Evolutionary conservation across 108 stramenopile species (phyloP).

Genomic region (Pseudonitzschia delicatissima): DNA sequence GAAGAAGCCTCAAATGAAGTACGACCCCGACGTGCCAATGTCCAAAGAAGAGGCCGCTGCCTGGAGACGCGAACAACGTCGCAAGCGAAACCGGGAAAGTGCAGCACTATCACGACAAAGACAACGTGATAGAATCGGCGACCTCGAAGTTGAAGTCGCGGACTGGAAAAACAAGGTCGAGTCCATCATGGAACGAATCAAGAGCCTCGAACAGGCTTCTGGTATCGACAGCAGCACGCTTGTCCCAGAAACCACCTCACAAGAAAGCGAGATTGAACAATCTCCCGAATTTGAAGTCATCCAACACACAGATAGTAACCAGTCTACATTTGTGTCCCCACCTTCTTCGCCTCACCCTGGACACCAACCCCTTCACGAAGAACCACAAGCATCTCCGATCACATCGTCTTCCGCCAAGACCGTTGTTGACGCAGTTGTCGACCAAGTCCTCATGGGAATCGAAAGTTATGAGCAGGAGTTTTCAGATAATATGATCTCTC

Average conservation of each 20-base stretch:
- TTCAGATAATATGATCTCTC: slow-evolving; percentile 83
- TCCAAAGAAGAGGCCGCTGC: slow-evolving; percentile 69
- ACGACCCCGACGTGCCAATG: slow-evolving; percentile 84
- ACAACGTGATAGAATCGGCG: slow-evolving; percentile 76
- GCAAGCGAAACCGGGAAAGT: slow-evolving; percentile 80
- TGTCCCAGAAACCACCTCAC: slow-evolving; percentile 1
- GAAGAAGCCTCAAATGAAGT: slow-evolving; percentile 81
- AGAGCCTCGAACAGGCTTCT: slow-evolving; percentile 39
- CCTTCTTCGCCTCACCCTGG: slow-evolving; percentile 20
- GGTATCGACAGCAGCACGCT: slow-evolving; percentile 17
- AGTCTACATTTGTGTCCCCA: slow-evolving; percentile 28
- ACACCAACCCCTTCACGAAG: slow-evolving; percentile 15
- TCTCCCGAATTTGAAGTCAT: slow-evolving; percentile 6
- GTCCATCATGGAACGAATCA: slow-evolving; percentile 48
- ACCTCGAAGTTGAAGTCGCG: slow-evolving; percentile 66
- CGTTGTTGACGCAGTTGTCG: slow-evolving; percentile 6
- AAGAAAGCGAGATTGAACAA: slow-evolving; percentile 1
- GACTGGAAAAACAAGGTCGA: slow-evolving; percentile 72
- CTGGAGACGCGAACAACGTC: slow-evolving; percentile 82
- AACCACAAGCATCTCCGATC: slow-evolving; percentile 19
- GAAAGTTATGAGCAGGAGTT: slow-evolving; percentile 45
- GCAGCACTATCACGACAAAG: slow-evolving; percentile 78
- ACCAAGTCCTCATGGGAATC: slow-evolving; percentile 12
- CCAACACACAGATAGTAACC: neutral
- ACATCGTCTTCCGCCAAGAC: slow-evolving; percentile 15